Evolutionary conservation across 768 basidiomycete species (phyloP).

Genomic region (Melanogaster broomeanus): DNA sequence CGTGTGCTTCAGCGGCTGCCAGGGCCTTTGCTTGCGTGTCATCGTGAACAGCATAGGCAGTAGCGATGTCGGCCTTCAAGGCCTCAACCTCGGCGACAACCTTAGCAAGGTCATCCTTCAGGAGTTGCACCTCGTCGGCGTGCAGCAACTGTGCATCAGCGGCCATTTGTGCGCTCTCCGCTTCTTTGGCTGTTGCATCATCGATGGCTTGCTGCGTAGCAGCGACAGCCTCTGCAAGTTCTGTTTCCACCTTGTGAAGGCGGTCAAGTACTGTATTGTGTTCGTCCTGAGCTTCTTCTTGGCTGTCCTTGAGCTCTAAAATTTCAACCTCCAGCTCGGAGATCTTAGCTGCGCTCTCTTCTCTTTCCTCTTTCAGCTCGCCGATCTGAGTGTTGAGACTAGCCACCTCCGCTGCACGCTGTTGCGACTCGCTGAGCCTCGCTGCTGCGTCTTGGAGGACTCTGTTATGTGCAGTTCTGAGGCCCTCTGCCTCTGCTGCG

Average conservation of each 20-base stretch:
- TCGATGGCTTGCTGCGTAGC: slow-evolving; percentile 51
- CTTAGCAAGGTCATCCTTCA: slow-evolving; percentile 45
- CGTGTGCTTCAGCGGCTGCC: slow-evolving; percentile 50
- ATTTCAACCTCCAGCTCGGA: slow-evolving; percentile 84
- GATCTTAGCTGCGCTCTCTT: slow-evolving; percentile 68
- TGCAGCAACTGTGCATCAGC: slow-evolving; percentile 46
- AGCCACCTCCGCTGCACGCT: slow-evolving; percentile 43
- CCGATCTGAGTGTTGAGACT: slow-evolving; percentile 50
- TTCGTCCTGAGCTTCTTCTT: slow-evolving; percentile 65
- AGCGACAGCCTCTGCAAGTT: slow-evolving; percentile 49
- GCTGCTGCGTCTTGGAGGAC: slow-evolving; percentile 49
- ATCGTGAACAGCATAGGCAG: slow-evolving; percentile 48
- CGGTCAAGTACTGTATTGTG: slow-evolving; percentile 45
- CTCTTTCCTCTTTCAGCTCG: slow-evolving; percentile 62
- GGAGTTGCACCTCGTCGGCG: slow-evolving; percentile 45
- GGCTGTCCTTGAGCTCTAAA: slow-evolving; percentile 71
- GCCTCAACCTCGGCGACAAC: slow-evolving; percentile 45
- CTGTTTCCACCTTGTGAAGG: slow-evolving; percentile 53
- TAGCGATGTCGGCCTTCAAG: slow-evolving; percentile 49
- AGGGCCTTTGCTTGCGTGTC: slow-evolving; percentile 45
- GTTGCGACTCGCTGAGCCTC: slow-evolving; percentile 49
- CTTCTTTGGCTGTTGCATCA: slow-evolving; percentile 49
- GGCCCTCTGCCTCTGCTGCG: slow-evolving; percentile 48
- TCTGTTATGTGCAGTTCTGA: slow-evolving; percentile 51
- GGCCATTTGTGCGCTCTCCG: slow-evolving; percentile 40